Percentiles rank a stretch among this genome's conserved stretches.
phyloP scores from a whole-genome alignment of 1,284 basidiomycete genomes.

The Naganishia cerealis region DNA sequence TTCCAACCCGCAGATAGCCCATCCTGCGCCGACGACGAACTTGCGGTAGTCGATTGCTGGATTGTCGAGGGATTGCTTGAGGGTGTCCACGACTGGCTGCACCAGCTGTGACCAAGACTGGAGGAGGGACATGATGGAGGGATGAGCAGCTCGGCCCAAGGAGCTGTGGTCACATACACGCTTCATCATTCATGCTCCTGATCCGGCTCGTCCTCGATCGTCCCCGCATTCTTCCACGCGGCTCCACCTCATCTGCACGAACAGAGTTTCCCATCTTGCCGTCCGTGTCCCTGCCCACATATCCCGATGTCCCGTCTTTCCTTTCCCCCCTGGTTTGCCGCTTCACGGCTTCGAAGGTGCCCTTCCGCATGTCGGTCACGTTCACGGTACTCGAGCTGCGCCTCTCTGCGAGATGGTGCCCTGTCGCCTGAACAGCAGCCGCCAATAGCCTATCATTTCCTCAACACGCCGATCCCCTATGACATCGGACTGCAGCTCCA shows the following conservation, averaged over 20 bases:
- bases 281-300: background rate
- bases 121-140: conserved; percentile 12
- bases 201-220: background rate
- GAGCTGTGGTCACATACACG: background rate
- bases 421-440: conserved; percentile 42
- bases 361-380: background rate
- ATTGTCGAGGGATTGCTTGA: conserved; percentile 33
- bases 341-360: background rate
- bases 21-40: conserved; percentile 71
- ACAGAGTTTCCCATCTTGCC: background rate
- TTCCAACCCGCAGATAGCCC: conserved; percentile 77
- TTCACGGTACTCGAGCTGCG: conserved; percentile 11
- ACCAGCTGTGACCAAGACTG: conserved; percentile 24
- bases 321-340: background rate
- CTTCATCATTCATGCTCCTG: background rate
- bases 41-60: conserved; percentile 67
- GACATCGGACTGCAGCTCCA: conserved; percentile 67
- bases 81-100: conserved; percentile 21
- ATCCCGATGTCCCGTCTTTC: background rate
- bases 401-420: background rate
- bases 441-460: conserved; percentile 74
- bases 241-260: background rate
- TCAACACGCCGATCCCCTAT: conserved; percentile 71
- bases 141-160: background rate
- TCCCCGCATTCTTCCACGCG: background rate